Base-by-base conservation (phyloP, 2,329 filamentous ascomycete genomes). In the Emmonsia crescens region DNA sequence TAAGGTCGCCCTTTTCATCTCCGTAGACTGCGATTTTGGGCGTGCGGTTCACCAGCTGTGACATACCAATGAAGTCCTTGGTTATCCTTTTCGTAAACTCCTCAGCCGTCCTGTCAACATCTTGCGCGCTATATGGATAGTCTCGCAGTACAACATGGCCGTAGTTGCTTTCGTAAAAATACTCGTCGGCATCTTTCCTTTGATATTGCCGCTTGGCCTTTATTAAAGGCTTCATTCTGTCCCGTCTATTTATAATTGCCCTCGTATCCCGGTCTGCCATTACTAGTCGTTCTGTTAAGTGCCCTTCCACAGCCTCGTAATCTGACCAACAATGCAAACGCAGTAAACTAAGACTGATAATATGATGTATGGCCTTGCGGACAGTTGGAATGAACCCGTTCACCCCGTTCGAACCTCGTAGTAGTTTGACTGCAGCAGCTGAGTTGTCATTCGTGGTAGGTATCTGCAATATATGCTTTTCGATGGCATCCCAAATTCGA, bases 241-340 rank as follows among this genome's bases (percentile, higher is more conserved):
- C 49, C 33, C 61, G 55, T 16, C 72, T 65, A 12, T 66, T 42
- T 8, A 65, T 48, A 19, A 72, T 68, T 2, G 67, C 65, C 16
- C 60, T 51, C 27, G n/a, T 61, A 57, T 73, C 71, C 19, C 68
- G 67, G 24, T 68, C 61, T 1, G 59, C 33, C 61, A 69, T 67
- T 8, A 61, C 46, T 8, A 66, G 33, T 60, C 64, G 65, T 27
- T 63, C 57, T n/a, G 48, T 24, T 12, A 69, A 54, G 44, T 66
- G 67, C 16, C 46, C 61, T 46, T 67, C 68, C 57, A 66, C 67
- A 27, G 54, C 46, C 12, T 66, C 49, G 55, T 68, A 70, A 57
- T 75, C 73, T 38, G 69, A 61, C 70, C 71, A 72, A 57, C 68
- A 67, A 33, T 70, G 69, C 44, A 74, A 64, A 14, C 66, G 69